Evolutionary conservation across 2,329 filamentous ascomycete species (phyloP).

Genomic region (Stachybotrys echinatus): DNA sequence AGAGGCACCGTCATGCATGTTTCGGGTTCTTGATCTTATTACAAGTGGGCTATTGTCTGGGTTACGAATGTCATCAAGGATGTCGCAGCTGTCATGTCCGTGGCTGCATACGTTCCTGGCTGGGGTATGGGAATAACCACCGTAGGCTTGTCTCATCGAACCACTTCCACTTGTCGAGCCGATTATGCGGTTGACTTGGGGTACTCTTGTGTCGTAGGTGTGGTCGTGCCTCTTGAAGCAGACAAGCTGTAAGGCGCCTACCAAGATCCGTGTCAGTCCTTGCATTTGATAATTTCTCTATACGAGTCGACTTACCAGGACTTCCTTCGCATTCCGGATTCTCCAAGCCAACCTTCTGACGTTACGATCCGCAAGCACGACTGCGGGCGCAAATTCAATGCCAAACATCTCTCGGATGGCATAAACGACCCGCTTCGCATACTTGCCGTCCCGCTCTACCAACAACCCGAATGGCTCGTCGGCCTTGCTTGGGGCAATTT

Average conservation of each 20-base stretch:
- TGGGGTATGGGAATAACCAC: too few species aligned
- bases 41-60: too few species aligned
- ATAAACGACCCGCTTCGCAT: conserved; percentile 84
- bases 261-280: not conserved
- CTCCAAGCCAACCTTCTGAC: conserved; percentile 89
- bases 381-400: conserved; percentile 88
- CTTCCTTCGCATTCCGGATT: conserved; percentile 92
- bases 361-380: conserved; percentile 87
- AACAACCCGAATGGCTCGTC: conserved; percentile 81
- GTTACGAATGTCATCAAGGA: too few species aligned
- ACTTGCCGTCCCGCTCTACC: conserved; percentile 84
- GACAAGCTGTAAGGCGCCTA: conserved; percentile 72
- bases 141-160: too few species aligned
- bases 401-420: conserved; percentile 96
- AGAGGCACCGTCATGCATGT: too few species aligned
- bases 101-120: too few species aligned
- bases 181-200: too few species aligned
- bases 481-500: conserved; percentile 75
- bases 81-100: too few species aligned
- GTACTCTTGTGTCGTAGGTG: conserved; percentile 32
- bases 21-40: too few species aligned
- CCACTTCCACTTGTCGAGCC: too few species aligned
- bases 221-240: conserved; percentile 55
- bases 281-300: not conserved
- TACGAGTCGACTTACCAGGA: conserved; percentile 61